Evolutionary conservation across 1,284 basidiomycete species (phyloP).

Genomic region (Wolfiporia cocos): DNA sequence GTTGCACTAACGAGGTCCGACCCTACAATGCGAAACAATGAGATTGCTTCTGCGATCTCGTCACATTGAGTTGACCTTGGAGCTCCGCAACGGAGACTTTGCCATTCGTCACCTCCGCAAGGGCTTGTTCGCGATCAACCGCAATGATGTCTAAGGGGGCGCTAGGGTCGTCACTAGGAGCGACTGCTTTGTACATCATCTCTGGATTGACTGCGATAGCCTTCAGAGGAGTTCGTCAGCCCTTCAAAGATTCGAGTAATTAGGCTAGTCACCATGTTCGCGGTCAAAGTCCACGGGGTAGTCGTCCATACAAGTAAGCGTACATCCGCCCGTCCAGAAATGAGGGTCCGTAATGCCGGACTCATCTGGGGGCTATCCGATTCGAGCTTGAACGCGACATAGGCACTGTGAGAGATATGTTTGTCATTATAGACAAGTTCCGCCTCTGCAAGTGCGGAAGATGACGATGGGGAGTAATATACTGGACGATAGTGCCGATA

Average conservation of each 20-base stretch:
- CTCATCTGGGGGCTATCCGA: constrained; percentile 16
- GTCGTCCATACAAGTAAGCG: constrained; percentile 95
- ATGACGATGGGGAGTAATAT: constrained; percentile 93
- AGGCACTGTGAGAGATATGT: constrained; percentile 85
- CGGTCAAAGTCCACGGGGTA: constrained; percentile 95
- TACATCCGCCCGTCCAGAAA: constrained; percentile 25
- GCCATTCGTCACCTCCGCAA: constrained; percentile 8
- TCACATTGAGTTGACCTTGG: constrained; percentile 1
- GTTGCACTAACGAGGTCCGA: constrained; percentile 55
- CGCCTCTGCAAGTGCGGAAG: constrained; percentile 92
- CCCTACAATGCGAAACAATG: constrained; percentile 34
- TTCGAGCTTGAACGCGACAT: constrained; percentile 72
- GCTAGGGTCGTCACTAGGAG: constrained; percentile 21
- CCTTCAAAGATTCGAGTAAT: not conserved
- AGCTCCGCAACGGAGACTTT: constrained; percentile 1
- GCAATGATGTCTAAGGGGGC: constrained; percentile 58
- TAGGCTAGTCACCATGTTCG: constrained; percentile 79
- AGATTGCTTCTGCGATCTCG: not conserved
- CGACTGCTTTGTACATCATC: constrained; percentile 66
- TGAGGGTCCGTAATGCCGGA: constrained; percentile 17
- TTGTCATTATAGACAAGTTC: constrained; percentile 90
- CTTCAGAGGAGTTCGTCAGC: constrained; percentile 33
- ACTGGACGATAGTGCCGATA: constrained; percentile 88
- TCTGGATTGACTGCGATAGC: constrained; percentile 81
- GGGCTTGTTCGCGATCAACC: constrained; percentile 42